These are phyloP conservation scores for Colletotrichum ledebouriae DNA, from an alignment of 2,329 filamentous ascomycete genomes.

Conservation along the genomic window DNA sequence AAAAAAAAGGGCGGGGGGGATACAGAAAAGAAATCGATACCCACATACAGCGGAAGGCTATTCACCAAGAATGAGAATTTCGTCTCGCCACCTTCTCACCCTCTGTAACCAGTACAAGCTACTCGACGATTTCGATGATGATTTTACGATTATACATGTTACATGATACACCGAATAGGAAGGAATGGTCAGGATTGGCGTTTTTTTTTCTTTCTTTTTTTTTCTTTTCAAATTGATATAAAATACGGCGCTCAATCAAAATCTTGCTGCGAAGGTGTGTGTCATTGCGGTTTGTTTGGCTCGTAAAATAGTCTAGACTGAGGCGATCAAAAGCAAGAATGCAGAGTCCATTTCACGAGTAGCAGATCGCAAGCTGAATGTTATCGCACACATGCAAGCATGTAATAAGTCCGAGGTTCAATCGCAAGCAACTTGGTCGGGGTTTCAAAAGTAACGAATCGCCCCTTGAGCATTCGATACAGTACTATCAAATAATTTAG, in stretches of 20 bases:
- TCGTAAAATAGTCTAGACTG: background rate
- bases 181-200: background rate
- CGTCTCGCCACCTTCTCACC: background rate
- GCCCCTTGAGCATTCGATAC: too few species aligned
- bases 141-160: constrained; percentile 19
- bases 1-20: constrained; percentile 2
- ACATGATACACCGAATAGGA: constrained; percentile 20
- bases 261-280: too few species aligned
- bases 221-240: background rate
- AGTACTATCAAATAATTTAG: too few species aligned
- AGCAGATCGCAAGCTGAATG: too few species aligned
- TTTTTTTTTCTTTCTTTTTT: background rate
- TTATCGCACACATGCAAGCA: too few species aligned
- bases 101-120: constrained; percentile 28
- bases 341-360: background rate
- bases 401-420: too few species aligned
- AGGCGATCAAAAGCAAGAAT: constrained; percentile 6
- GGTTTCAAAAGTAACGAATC: too few species aligned
- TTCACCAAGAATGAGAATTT: constrained; percentile 26
- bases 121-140: constrained; percentile 28
- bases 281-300: background rate
- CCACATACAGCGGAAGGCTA: constrained; percentile 34
- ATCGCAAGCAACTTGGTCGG: too few species aligned
- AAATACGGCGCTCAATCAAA: background rate
- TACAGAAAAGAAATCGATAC: constrained; percentile 28